Base-by-base conservation (phyloP, 495 filamentous ascomycete genomes). In the Delitschia confertaspora region DNA sequence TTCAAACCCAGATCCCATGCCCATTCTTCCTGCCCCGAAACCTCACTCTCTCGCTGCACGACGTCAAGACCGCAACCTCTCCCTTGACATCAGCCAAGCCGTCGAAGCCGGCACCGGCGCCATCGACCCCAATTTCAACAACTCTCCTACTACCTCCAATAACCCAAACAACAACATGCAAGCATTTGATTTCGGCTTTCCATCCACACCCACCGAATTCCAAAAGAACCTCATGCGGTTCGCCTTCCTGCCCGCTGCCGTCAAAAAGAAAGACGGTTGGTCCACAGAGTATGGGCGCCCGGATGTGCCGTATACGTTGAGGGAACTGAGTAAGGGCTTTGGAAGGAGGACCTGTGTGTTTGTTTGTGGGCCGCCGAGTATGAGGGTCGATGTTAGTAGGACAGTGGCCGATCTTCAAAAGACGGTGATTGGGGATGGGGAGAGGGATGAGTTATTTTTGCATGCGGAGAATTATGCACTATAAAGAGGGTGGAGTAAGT, bases 401-500 rank as follows among this genome's bases (percentile, higher is more conserved):
- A 79, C 83, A 0, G 86, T 95, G 17, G 89, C 89, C 0, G 67
- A 76, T 42, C 64, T 95, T 57, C 89, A 96, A 70, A 70, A 71
- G 25, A 74, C 80, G 62, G 88, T 96, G 24, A 83, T 84, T 82
- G 73, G 70, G 2, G 80, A 83, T 51, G 73, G 78, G 13, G 72
- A 72, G 38, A 75, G 79, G 32, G 89, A 95, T 58, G 89, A 96
- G 74, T 80, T 96, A 44, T 94, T 87, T 60, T 61, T 96, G 62
- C 89, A 95, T 70, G 82, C 88, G 8, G 89, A 96, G 71, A 95
- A 94, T 61, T 94, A 93, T 65, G 84, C 86, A 27, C 68, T 89
- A 38, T 93, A 58, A 70, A n/a, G n/a, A n/a, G n/a, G n/a, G n/a
- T n/a, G n/a, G n/a, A n/a, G n/a, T n/a, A n/a, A n/a, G n/a, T n/a